Base-by-base conservation (phyloP, 257 asterid genomes). In the Solanum pinnatisectum region DNA sequence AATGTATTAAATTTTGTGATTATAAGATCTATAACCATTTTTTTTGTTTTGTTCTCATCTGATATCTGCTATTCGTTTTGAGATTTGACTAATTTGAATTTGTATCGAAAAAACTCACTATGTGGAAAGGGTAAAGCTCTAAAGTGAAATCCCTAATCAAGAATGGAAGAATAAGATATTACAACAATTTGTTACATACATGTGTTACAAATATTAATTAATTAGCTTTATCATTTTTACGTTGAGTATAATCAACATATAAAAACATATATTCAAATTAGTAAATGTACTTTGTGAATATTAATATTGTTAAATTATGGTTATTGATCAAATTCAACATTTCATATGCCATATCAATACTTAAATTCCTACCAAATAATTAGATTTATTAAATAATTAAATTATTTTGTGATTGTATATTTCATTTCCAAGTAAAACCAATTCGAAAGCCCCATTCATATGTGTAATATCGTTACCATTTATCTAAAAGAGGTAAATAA, bases 1-100 rank as follows among this genome's bases (percentile, higher is more conserved):
- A 68, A 27, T 27, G n/a, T 56, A 56, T 18, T 56, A 56, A 20
- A 56, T 6, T 56, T 56, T 56, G 25, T 3, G 11, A 56, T 56
- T 0, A 56, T 20, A 56, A 56, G 25, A 56, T 56, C 65, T 56
- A 18, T 56, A 20, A 56, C 5, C n/a, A 5, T 18, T 56, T 20
- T 16, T 15, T 16, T 2, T 5, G 0, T 0, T 18, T 52, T 52
- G 23, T 52, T 52, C 1, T 2, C 63, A 0, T 16, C 4, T 52
- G n/a, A 2, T 52, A 1, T 52, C 23, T 52, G 23, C 52, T 44
- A 67, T 5, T 5, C 8, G 1, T 27, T 67, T 25, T 67, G 35
- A 6, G 1, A 60, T 68, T 6, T 67, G 36, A 67, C 10, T 27
- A 14, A 13, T 70, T 27, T 13, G 1, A 5, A 25, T 25, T 67